phyloP scores from a whole-genome alignment of 2,329 filamentous ascomycete genomes.

The Myrmaecium sp. region DNA sequence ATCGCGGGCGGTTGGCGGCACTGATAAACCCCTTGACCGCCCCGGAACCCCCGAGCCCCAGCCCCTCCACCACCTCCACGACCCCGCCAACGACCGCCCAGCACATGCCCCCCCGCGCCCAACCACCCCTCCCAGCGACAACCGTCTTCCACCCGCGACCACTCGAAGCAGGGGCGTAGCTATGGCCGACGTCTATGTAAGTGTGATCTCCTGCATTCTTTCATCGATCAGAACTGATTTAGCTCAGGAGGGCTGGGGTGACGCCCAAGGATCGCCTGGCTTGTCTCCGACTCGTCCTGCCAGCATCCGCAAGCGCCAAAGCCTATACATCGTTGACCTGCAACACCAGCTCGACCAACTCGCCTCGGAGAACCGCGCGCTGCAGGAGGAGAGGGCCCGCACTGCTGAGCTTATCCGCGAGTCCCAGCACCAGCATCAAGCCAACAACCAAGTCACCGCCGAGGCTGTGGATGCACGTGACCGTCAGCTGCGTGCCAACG shows the following conservation, averaged over 20 bases:
- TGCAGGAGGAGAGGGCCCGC: slow-evolving; percentile 54
- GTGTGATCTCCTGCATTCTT: slow-evolving; percentile 22
- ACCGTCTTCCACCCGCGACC: too few species aligned
- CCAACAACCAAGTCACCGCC: slow-evolving; percentile 29
- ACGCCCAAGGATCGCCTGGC: slow-evolving; percentile 76
- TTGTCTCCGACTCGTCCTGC: slow-evolving; percentile 85
- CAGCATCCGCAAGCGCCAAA: slow-evolving; percentile 91
- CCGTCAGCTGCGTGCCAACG: slow-evolving; percentile 59
- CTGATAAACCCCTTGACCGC: too few species aligned
- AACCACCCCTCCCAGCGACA: too few species aligned
- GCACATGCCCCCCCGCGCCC: too few species aligned
- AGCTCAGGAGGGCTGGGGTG: slow-evolving; percentile 76
- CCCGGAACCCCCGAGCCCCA: slow-evolving; percentile 10
- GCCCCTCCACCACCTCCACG: slow-evolving; percentile 15
- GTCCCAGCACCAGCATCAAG: slow-evolving; percentile 35
- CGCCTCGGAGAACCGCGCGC: slow-evolving; percentile 63
- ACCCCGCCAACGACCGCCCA: too few species aligned
- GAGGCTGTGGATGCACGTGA: slow-evolving; percentile 47
- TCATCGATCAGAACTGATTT: slow-evolving; percentile 10
- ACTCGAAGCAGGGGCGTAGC: too few species aligned
- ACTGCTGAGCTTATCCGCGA: slow-evolving; percentile 49
- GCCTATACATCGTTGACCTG: slow-evolving; percentile 86
- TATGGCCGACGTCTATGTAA: slow-evolving; percentile 90
- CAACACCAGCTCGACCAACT: slow-evolving; percentile 74
- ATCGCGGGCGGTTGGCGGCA: too few species aligned